Evolutionary conservation across 352 stramenopile species (phyloP), one percentile per base, ranked within the genome.

Genomic region (Phytophthora multivora): DNA sequence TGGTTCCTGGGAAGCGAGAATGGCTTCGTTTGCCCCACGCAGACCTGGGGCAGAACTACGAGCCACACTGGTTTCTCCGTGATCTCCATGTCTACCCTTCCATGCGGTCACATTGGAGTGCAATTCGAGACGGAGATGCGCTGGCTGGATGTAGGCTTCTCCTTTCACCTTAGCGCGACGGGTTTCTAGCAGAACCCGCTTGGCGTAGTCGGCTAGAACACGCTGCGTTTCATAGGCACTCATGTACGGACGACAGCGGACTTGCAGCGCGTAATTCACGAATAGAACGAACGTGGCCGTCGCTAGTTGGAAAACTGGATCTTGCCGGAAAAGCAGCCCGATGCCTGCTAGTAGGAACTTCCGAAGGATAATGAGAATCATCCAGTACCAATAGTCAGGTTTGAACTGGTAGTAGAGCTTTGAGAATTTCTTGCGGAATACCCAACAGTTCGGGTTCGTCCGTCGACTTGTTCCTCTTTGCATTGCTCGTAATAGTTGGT

Each of bases 401-500:
- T 92, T 94, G 68, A 94, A 96, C 48, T 93, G 86, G 45, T 91
- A 93, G 79, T 96, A 96, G 8, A 96, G 66, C 54, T 88, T 88
- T 30, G 80, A 73, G 54, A 86, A 95, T 41, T 84, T 86, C 55
- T 90, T 90, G 40, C 81, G 80, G 57, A 89, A 89, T 13, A 80
- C 77, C 64, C 68, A 87, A 53, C 80, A 89, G 53, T 90, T 90
- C 1, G 80, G 79, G 60, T 88, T 88, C 12, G 77, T 86, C n/a
- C 70, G 66, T n/a, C 79, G 66, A 51, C 60, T 89, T 12, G 71
- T 81, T 15, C 81, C 81, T 25, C 79, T 55, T 18, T 73, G 68
- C 77, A 88, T 88, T 1, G 77, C 81, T 5, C 81, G 62, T 25
- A 90, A 43, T 0, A 90, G 68, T 41, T 90, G 79, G 51, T 89